Conservation (phyloP, 208 protist species). For the Balamuthia mandrillaris region DNA sequence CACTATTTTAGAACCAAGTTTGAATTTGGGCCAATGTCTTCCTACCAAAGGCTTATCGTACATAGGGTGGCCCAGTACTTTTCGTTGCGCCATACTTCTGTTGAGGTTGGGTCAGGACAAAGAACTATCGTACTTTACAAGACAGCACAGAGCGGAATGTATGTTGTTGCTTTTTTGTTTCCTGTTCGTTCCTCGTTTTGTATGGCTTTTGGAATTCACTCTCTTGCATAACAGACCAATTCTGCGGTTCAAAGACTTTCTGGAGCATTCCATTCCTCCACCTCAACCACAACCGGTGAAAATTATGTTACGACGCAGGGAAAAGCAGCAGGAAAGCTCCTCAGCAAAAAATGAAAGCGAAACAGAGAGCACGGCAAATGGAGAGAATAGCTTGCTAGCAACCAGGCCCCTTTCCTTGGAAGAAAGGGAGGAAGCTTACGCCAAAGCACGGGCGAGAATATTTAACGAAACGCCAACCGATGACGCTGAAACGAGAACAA, state of each 20-base stretch:
- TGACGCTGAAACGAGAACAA: neutral
- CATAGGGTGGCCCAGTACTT: conserved; percentile 33
- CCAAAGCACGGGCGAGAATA: neutral
- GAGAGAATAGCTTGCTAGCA: neutral
- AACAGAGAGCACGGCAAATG: neutral
- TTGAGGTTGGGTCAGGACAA: conserved; percentile 7
- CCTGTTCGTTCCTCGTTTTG: neutral
- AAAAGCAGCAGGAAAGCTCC: neutral
- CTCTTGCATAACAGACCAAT: neutral
- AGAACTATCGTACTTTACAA: conserved; percentile 32
- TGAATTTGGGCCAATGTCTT: conserved; percentile 12
- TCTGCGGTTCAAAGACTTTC: neutral
- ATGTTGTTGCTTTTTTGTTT: neutral
- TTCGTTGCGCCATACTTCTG: neutral
- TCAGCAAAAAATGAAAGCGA: neutral
- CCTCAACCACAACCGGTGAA: neutral
- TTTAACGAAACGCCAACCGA: neutral
- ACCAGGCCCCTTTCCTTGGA: neutral
- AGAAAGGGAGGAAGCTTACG: neutral
- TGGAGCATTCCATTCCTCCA: neutral
- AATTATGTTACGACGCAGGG: neutral
- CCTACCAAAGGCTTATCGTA: conserved; percentile 40
- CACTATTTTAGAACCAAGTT: neutral
- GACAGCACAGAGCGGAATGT: neutral
- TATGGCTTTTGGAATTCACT: neutral